These are phyloP conservation scores for Colletotrichum shisoi DNA, from an alignment of 2,329 filamentous ascomycete species.

Conservation along the genomic window DNA sequence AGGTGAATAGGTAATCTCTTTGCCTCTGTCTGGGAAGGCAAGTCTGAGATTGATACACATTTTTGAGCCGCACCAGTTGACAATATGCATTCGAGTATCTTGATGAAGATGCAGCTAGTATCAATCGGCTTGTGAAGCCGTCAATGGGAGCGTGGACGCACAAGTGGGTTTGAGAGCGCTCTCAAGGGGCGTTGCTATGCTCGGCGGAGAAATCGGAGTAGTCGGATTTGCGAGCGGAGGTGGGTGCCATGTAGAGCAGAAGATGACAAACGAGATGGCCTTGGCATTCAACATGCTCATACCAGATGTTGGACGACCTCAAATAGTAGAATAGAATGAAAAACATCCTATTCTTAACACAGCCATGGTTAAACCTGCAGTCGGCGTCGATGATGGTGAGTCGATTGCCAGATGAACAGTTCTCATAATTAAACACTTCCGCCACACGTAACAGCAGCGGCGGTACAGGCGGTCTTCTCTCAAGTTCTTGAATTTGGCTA, in stretches of 20 bases:
- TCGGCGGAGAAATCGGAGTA: constrained; percentile 32
- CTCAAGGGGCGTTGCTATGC: constrained; percentile 14
- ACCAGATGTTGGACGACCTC: not conserved
- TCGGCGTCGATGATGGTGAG: not conserved
- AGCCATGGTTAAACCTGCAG: not conserved
- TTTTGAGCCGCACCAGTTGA: not conserved
- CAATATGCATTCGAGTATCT: not conserved
- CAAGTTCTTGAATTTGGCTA: constrained; percentile 60
- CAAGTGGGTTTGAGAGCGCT: not conserved
- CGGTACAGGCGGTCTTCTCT: constrained; percentile 25
- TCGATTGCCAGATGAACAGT: constrained; percentile 10
- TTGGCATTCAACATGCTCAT: constrained; percentile 27
- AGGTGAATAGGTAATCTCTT: constrained; percentile 6
- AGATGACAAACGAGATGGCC: constrained; percentile 9
- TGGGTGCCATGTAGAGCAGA: constrained; percentile 4
- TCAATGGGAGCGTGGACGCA: not conserved
- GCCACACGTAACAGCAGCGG: constrained; percentile 16
- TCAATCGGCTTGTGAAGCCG: not conserved
- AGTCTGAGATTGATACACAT: constrained; percentile 10
- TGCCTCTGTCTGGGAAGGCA: not conserved
- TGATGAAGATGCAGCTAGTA: not conserved
- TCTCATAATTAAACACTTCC: constrained; percentile 34
- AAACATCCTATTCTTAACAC: not conserved
- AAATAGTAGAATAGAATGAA: not conserved
- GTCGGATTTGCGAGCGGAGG: constrained; percentile 29